These are phyloP conservation scores for Papiliotrema fonsecae DNA, from an alignment of 1,284 basidiomycete species.

Conservation along the genomic window DNA sequence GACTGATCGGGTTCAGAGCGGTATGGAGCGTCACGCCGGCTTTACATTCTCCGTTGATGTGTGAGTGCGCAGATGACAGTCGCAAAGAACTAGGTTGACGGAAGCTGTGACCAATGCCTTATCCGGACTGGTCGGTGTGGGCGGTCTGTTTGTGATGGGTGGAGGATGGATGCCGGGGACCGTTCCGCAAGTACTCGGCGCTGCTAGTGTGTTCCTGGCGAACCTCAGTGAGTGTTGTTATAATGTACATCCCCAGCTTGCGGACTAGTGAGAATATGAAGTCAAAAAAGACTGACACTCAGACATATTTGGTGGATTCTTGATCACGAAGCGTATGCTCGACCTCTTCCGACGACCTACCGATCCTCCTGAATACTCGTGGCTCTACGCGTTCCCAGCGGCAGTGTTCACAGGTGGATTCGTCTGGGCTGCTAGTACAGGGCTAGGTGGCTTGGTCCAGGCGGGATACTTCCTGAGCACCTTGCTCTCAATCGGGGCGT, in stretches of 20 bases:
- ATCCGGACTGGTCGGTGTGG: constrained; percentile 68
- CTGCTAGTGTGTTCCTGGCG: constrained; percentile 71
- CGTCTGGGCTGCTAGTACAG: constrained; percentile 69
- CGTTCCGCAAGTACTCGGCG: constrained; percentile 69
- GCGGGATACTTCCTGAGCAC: constrained; percentile 77
- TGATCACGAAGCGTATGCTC: constrained; percentile 79
- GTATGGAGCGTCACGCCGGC: constrained; percentile 83
- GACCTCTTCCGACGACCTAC: constrained; percentile 82
- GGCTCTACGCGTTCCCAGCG: constrained; percentile 71
- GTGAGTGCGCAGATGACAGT: constrained; percentile 11
- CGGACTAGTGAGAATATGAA: too few species aligned
- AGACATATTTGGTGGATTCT: constrained; percentile 74
- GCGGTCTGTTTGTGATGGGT: constrained; percentile 81
- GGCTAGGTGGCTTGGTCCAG: constrained; percentile 76
- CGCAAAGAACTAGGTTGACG: not conserved
- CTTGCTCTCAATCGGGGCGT: constrained; percentile 68
- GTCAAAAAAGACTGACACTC: constrained; percentile 4
- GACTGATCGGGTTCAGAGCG: constrained; percentile 75
- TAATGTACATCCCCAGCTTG: not conserved
- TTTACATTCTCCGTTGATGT: constrained; percentile 57
- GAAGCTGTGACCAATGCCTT: constrained; percentile 42
- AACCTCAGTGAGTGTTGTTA: constrained; percentile 55
- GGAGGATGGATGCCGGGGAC: constrained; percentile 76
- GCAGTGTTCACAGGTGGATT: constrained; percentile 74
- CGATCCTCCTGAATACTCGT: constrained; percentile 78